Percentiles rank a stretch among this genome's conserved stretches.
These are phyloP conservation scores for Exophiala spinifera DNA, from an alignment of 2,329 filamentous ascomycete species.

Conservation along the genomic window DNA sequence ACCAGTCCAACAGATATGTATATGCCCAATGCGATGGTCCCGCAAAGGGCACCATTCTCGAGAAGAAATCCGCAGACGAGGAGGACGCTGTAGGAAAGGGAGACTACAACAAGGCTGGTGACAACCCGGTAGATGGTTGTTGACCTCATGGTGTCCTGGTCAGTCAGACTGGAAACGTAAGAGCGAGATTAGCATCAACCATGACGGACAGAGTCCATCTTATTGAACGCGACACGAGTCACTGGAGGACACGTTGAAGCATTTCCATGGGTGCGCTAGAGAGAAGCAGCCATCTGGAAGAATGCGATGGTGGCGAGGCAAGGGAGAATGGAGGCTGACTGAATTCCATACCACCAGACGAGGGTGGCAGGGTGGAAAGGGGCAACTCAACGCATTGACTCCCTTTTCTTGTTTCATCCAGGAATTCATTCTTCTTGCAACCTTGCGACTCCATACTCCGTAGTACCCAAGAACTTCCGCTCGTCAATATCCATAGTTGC, in stretches of 20 bases:
- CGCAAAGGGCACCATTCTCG: constrained; percentile 10
- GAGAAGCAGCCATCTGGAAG: constrained; percentile 16
- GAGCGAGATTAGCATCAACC: background rate
- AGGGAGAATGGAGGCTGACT: constrained; percentile 3
- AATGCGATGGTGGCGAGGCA: constrained; percentile 7
- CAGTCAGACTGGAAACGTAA: constrained; percentile 2
- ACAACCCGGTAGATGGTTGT: constrained; percentile 6
- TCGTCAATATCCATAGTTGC: background rate
- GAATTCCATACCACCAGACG: background rate
- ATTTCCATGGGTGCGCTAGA: background rate
- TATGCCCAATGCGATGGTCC: constrained; percentile 16
- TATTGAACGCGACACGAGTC: no score
- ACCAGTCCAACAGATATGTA: constrained; percentile 21
- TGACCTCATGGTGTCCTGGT: background rate
- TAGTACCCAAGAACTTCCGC: background rate
- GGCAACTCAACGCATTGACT: background rate
- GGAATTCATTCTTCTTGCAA: constrained; percentile 4
- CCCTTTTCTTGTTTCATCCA: background rate
- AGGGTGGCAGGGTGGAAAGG: background rate
- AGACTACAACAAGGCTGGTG: constrained; percentile 4
- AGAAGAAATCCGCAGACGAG: constrained; percentile 9
- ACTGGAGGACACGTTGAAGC: constrained; percentile 2
- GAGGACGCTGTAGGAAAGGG: constrained; percentile 13
- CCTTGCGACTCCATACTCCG: background rate
- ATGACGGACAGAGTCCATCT: background rate